phyloP scores from a whole-genome alignment of 805 yeast species.

The Starmerella stellata region DNA sequence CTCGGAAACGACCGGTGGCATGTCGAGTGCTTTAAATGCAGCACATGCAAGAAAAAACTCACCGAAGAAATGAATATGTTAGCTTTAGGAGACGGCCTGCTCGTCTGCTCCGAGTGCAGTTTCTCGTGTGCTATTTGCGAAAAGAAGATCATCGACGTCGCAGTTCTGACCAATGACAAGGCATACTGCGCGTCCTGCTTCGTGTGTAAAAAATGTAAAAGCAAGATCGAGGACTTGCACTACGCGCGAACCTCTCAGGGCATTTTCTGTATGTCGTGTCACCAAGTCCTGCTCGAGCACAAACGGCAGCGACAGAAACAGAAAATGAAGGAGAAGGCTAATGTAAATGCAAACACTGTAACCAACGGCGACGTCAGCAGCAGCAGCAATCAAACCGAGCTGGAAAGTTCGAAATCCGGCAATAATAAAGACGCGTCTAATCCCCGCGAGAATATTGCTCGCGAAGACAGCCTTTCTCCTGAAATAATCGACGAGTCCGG shows the following conservation, averaged over 20 bases:
- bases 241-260: conserved; percentile 91
- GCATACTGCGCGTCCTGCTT: conserved; percentile 87
- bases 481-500: too few species aligned
- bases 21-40: conserved; percentile 76
- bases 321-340: not conserved
- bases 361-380: not conserved
- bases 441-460: too few species aligned
- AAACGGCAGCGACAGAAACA: conserved; percentile 35
- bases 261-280: conserved; percentile 81
- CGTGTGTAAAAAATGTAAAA: conserved; percentile 72
- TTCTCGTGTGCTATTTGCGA: conserved; percentile 74
- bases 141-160: conserved; percentile 77
- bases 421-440: too few species aligned
- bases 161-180: conserved; percentile 84
- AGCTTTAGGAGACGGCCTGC: conserved; percentile 79
- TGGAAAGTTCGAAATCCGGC: too few species aligned
- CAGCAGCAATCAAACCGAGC: too few species aligned
- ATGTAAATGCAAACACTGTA: not conserved
- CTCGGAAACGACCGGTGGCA: conserved; percentile 94
- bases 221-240: conserved; percentile 66
- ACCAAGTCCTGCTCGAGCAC: conserved; percentile 60
- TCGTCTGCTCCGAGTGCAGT: conserved; percentile 83
- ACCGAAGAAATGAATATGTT: conserved; percentile 81
- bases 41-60: conserved; percentile 57
- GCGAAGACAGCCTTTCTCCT: too few species aligned